Evolutionary conservation across 2,329 filamentous ascomycete genomes (phyloP), one percentile per base, ranked within the genome.

Genomic region (Paecilomyces dactylethromorphus): DNA sequence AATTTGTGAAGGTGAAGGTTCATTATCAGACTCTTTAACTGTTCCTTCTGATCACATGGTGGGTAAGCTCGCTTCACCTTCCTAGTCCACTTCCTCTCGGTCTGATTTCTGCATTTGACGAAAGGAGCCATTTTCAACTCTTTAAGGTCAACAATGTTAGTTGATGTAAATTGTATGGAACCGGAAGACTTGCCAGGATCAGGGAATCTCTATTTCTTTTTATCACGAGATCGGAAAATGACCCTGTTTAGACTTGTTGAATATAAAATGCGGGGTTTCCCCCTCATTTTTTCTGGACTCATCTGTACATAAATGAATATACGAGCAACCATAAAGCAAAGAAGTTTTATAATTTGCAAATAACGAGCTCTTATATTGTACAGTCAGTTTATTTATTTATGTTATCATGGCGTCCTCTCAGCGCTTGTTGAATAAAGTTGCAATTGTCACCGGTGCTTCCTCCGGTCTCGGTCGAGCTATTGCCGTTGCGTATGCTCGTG

Each of bases 401-500:
- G 12, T 57, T 31, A 24, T 54, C 21, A 24, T 39, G 50, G 45
- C 21, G 4, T 55, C 11, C 18, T 31, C 56, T 33, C 45, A 54
- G 11, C 53, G 54, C 21, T 29, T 52, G 55, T 26, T 24, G 50
- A 29, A 52, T 21, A 52, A 39, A 63, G 62, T 64, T 58, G 65
- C 64, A 33, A 60, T 67, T 24, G 61, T 67, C 8, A 66, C 62
- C 1, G 65, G 63, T n/a, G 59, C 59, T 33, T 65, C 64, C 2
- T 60, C 57, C 11, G 63, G 64, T 12, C 60, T 66, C 18, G 64
- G 63, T 18, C 55, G 63, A 51, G 62, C 57, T 33, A 65, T 66
- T 52, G 62, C 64, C 1, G 24, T 66, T 22, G 53, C 52, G 11
- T 65, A 63, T 57, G 63, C 64, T 22, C 56, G 55, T 13, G 62